Evolutionary conservation across 495 filamentous ascomycete species (phyloP).

Genomic region (Neurospora sp.): DNA sequence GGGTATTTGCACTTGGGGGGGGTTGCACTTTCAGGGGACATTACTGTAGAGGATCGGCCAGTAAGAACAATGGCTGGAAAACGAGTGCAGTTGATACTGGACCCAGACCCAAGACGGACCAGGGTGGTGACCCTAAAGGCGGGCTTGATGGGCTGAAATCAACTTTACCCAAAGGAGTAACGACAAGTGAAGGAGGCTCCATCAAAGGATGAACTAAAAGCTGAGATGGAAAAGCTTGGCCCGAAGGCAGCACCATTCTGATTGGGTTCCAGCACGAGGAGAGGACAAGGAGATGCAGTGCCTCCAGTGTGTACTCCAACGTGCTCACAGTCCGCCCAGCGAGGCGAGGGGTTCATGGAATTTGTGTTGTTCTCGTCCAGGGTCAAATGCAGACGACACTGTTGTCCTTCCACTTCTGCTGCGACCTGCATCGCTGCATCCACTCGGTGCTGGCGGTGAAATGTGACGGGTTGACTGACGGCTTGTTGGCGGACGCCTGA

Average conservation of each 20-base stretch:
- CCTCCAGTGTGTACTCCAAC: background rate
- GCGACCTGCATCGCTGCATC: background rate
- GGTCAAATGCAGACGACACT: background rate
- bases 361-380: background rate
- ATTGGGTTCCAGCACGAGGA: background rate
- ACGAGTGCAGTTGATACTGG: background rate
- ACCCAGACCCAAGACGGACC: background rate
- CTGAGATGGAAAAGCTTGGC: background rate
- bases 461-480: background rate
- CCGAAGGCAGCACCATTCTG: background rate
- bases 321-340: background rate
- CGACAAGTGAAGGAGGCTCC: background rate
- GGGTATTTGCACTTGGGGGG: too few relatives aligned
- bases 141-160: background rate
- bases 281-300: background rate
- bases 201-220: background rate
- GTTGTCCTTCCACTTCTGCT: background rate
- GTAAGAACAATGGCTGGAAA: background rate
- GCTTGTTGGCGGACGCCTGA: background rate
- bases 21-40: too few relatives aligned
- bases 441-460: background rate
- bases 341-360: background rate
- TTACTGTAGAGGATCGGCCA: background rate
- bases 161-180: background rate
- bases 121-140: background rate